Evolutionary conservation across 2,329 filamentous ascomycete genomes (phyloP).

Genomic region (Penicillium freii): DNA sequence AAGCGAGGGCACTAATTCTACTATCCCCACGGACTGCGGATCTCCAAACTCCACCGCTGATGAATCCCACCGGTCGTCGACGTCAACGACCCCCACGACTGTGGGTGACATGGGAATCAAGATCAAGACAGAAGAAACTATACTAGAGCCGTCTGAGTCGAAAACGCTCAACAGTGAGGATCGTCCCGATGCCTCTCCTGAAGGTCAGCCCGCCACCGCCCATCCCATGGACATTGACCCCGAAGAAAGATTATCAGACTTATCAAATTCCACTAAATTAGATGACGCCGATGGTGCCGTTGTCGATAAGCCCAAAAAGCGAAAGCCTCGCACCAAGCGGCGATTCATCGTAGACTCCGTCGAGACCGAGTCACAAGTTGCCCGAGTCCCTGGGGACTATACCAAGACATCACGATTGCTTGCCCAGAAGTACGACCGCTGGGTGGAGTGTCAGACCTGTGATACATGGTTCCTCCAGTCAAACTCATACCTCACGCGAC

Average conservation of each 20-base stretch:
- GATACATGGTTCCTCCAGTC: conserved; percentile 78
- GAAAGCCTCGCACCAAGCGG: conserved; percentile 27
- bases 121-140: conserved; percentile 22
- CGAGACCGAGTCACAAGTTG: conserved; percentile 35
- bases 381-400: conserved; percentile 72
- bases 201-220: conserved; percentile 10
- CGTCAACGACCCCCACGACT: conserved; percentile 41
- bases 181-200: conserved; percentile 11
- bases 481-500: conserved; percentile 81
- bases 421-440: conserved; percentile 71
- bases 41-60: conserved; percentile 31
- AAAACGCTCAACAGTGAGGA: conserved; percentile 8
- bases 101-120: conserved; percentile 27
- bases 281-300: conserved; percentile 27
- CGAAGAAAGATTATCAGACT: conserved; percentile 24
- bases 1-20: conserved; percentile 1
- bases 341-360: conserved; percentile 36
- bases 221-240: conserved; percentile 18
- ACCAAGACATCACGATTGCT: conserved; percentile 75
- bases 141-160: conserved; percentile 2
- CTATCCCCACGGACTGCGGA: conserved; percentile 23
- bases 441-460: conserved; percentile 88
- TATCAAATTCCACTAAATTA: conserved; percentile 28
- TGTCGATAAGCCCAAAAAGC: conserved; percentile 20
- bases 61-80: conserved; percentile 34